Base-by-base conservation (phyloP, 2,329 filamentous ascomycete genomes). In the Aphanocladium album region DNA sequence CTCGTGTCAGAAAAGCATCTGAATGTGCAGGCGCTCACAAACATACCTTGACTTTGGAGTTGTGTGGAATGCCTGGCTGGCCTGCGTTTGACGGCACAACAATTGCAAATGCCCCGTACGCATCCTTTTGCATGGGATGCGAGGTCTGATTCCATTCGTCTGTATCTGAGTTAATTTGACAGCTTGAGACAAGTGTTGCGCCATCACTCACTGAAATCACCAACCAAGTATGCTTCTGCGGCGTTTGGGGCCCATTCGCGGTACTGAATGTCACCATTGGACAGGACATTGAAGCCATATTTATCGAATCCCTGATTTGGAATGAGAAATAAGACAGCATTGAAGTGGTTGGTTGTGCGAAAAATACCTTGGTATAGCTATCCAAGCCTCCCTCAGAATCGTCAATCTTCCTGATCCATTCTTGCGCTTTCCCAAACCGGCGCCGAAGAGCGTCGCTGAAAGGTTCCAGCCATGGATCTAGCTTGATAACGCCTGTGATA, bases 231-330 rank as follows among this genome's bases (percentile, higher is more conserved):
- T 54, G 95, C 95, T 70, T 89, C 82, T 45, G 85, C 80, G 58
- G 92, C 93, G 79, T 92, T 96, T 27, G 95, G 93, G 1, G 95
- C 95, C 95, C 95, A 99, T 82, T 99, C 95, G 67, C 91, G 85
- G 76, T 99, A 99, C 61, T 83, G 80, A 66, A 99, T 91, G 73
- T 93, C 92, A 73, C 91, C 91, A 69, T 96, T 87, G 58, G 85
- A 79, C 71, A 88, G 83, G 62, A 95, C 87, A 67, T 90, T 91
- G 75, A 99, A 85, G 60, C 95, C 95, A 71, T 90, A 96, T 64
- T 83, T 88, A 71, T 98, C 91, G 64, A 86, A 89, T 49, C 95
- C 93, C 91, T 96, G 17, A 11, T 21, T 21, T 37, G 7, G 21
- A 16, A 33, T 65, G 16, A 67, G 63, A 43, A 53, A 21, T 35